A percentile compares a stretch with the other conserved stretches of the same genome.
phyloP scores from a whole-genome alignment of 2,329 filamentous ascomycete species.

The Colletotrichum tofieldiae region DNA sequence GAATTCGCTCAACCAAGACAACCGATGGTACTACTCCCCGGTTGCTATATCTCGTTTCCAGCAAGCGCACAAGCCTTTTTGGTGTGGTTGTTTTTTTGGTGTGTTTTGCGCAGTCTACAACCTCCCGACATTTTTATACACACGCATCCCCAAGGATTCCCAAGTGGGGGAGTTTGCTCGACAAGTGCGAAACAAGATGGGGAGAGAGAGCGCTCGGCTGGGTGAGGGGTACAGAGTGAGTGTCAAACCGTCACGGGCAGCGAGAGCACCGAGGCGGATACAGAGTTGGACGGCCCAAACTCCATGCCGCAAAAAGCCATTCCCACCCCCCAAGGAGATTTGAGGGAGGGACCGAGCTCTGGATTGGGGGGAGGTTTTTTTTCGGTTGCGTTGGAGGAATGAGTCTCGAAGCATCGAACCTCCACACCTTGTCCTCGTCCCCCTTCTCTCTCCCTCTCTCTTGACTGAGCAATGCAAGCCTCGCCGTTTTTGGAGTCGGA shows the following conservation, averaged over 20 bases:
- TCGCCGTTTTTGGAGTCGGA: conserved; percentile 24
- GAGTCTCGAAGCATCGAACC: conserved; percentile 4
- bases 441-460: background rate
- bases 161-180: conserved; percentile 27
- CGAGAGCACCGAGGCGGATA: background rate
- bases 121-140: background rate
- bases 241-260: conserved; percentile 15
- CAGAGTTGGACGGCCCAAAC: background rate
- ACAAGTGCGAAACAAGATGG: conserved; percentile 28
- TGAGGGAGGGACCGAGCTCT: background rate
- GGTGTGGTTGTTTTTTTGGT: background rate
- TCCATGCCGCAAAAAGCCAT: background rate
- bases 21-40: conserved; percentile 12
- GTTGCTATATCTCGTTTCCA: conserved; percentile 19
- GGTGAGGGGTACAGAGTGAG: conserved; percentile 24
- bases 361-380: background rate
- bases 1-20: conserved; percentile 8
- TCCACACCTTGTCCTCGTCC: background rate
- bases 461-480: conserved; percentile 18
- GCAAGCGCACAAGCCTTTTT: conserved; percentile 10
- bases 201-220: conserved; percentile 13
- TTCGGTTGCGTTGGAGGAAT: conserved; percentile 3
- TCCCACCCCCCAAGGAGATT: background rate
- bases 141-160: conserved; percentile 17
- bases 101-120: background rate